Percentiles rank a stretch among this genome's conserved stretches.
Evolutionary conservation across 179 eudicot genomes (phyloP).

Genomic region (Beta lomatogona): DNA sequence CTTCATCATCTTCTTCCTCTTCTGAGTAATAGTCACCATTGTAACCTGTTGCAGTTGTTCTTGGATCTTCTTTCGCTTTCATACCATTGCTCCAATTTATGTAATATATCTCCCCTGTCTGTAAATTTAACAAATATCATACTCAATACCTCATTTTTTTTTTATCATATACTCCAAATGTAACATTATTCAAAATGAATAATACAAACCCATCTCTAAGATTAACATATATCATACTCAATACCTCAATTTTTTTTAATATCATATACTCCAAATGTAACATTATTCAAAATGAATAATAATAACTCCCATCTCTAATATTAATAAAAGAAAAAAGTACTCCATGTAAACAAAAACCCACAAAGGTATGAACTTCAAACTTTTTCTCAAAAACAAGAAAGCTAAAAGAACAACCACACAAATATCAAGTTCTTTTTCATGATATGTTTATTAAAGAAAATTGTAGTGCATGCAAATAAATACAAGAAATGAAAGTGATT

Average conservation of each 20-base stretch:
- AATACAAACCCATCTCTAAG: too few relatives aligned
- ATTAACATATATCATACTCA: too few relatives aligned
- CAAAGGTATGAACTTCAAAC: background rate
- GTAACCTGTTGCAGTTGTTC: slow-evolving; percentile 35
- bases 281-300: too few relatives aligned
- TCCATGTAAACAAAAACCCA: background rate
- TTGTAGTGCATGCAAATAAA: slow-evolving; percentile 13
- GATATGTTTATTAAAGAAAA: background rate
- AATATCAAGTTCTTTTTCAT: background rate
- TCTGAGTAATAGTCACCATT: slow-evolving; percentile 38
- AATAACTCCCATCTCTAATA: too few relatives aligned
- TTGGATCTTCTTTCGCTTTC: slow-evolving; percentile 75
- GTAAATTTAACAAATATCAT: background rate
- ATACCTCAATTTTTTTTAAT: too few relatives aligned
- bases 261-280: too few relatives aligned
- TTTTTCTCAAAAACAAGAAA: background rate
- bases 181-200: too few relatives aligned
- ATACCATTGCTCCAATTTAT: slow-evolving; percentile 85
- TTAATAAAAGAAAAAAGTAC: too few relatives aligned
- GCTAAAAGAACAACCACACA: background rate
- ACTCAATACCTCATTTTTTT: background rate
- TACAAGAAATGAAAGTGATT: background rate
- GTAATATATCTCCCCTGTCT: slow-evolving; percentile 93
- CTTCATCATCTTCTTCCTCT: slow-evolving; percentile 46
- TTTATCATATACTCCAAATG: too few relatives aligned